Evolutionary conservation across 129 eudicot species (phyloP).

Genomic region (Oenanthe sinensis): DNA sequence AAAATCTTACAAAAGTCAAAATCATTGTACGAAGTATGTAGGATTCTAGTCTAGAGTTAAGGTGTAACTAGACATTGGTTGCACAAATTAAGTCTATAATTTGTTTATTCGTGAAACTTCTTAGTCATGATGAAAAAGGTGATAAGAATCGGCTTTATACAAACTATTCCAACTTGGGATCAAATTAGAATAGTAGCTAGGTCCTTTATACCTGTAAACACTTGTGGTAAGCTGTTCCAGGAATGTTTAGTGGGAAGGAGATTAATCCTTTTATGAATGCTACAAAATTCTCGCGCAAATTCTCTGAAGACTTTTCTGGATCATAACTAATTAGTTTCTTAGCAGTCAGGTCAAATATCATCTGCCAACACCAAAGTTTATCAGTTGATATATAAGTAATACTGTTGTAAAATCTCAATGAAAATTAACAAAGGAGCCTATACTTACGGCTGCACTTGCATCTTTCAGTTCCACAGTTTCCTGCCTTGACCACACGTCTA

Average conservation of each 20-base stretch:
- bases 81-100: not conserved
- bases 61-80: not conserved
- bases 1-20: conserved; percentile 13
- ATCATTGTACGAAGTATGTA: not conserved
- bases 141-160: not conserved
- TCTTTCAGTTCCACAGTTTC: conserved; percentile 61
- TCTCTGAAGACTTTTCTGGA: conserved; percentile 57
- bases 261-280: conserved; percentile 84
- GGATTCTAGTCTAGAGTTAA: not conserved
- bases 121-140: not conserved
- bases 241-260: conserved; percentile 83
- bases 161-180: not conserved
- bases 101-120: not conserved
- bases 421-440: not conserved
- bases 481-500: conserved; percentile 51
- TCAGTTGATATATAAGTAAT: conserved; percentile 3
- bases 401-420: not conserved
- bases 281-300: conserved; percentile 68
- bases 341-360: conserved; percentile 91
- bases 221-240: conserved; percentile 94
- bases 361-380: conserved; percentile 33
- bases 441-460: conserved; percentile 65
- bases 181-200: not conserved
- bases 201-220: conserved; percentile 58
- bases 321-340: conserved; percentile 82